Conservation (phyloP, 2,329 filamentous ascomycete species). For the Fonsecaea multimorphosa region DNA sequence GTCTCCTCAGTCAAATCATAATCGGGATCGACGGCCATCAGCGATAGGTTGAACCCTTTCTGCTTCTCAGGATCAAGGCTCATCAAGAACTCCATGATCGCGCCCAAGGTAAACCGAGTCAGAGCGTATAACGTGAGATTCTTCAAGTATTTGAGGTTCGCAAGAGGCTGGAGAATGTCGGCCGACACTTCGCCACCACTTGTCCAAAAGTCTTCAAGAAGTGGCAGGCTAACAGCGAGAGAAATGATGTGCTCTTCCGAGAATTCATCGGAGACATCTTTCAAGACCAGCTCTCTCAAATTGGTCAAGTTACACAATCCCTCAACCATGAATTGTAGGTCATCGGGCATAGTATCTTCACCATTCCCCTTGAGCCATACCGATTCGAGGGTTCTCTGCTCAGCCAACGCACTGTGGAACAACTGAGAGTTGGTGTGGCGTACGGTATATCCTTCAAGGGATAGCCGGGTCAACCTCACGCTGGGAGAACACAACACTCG, state of each 20-base stretch:
- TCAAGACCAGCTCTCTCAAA: slow-evolving; percentile 44
- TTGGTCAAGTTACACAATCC: slow-evolving; percentile 42
- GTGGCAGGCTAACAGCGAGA: slow-evolving; percentile 42
- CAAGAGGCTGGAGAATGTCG: slow-evolving; percentile 41
- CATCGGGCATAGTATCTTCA: slow-evolving; percentile 38
- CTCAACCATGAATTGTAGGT: slow-evolving; percentile 43
- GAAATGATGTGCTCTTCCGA: slow-evolving; percentile 42
- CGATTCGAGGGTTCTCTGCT: slow-evolving; percentile 41
- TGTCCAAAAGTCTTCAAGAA: slow-evolving; percentile 45
- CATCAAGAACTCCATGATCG: slow-evolving; percentile 44
- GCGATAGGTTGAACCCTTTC: slow-evolving; percentile 42
- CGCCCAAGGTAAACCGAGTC: slow-evolving; percentile 44
- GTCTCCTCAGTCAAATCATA: slow-evolving; percentile 40
- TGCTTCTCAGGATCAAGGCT: slow-evolving; percentile 42
- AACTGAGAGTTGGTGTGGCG: slow-evolving; percentile 31
- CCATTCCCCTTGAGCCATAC: slow-evolving; percentile 44
- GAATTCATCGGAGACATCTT: slow-evolving; percentile 46
- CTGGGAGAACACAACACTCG: slow-evolving; percentile 41
- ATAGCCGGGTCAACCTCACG: slow-evolving; percentile 42
- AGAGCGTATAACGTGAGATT: slow-evolving; percentile 43
- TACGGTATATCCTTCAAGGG: slow-evolving; percentile 43
- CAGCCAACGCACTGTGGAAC: slow-evolving; percentile 43
- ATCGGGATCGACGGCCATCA: slow-evolving; percentile 41
- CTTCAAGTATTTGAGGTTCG: slow-evolving; percentile 41
- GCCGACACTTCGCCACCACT: slow-evolving; percentile 44